Conservation (phyloP, 2,329 filamentous ascomycete genomes). For the Penicillium corylophilum region DNA sequence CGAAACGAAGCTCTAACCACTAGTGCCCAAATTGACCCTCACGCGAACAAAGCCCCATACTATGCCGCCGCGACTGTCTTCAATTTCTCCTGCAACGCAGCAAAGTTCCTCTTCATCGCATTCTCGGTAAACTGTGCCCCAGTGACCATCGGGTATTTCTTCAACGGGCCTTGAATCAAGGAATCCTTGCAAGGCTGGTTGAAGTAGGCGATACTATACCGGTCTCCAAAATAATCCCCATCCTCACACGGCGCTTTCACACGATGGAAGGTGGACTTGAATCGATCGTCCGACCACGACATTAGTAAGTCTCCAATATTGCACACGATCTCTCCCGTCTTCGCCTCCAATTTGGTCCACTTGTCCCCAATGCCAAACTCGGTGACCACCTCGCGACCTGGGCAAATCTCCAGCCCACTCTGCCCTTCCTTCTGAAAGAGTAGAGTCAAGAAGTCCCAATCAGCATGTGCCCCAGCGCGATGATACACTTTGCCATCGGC, state of each 20-base stretch:
- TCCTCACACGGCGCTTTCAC: slow-evolving; percentile 61
- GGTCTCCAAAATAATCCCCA: slow-evolving; percentile 56
- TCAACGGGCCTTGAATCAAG: slow-evolving; percentile 58
- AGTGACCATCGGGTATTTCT: slow-evolving; percentile 62
- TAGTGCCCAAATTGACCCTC: slow-evolving; percentile 14
- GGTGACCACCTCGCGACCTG: slow-evolving; percentile 60
- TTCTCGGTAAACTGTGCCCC: slow-evolving; percentile 60
- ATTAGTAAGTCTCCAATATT: slow-evolving; percentile 67
- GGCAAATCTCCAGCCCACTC: slow-evolving; percentile 64
- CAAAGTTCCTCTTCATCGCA: slow-evolving; percentile 59
- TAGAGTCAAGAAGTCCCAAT: slow-evolving; percentile 63
- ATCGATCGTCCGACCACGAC: slow-evolving; percentile 66
- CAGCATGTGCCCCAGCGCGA: slow-evolving; percentile 62
- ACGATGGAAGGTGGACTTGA: slow-evolving; percentile 65
- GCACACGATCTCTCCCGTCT: slow-evolving; percentile 58
- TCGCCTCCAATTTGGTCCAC: slow-evolving; percentile 64
- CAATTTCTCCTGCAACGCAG: slow-evolving; percentile 52
- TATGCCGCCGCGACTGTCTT: slow-evolving; percentile 24
- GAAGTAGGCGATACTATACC: slow-evolving; percentile 67
- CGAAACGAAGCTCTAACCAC: slow-evolving; percentile 4
- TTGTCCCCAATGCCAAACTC: slow-evolving; percentile 58
- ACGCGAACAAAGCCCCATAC: slow-evolving; percentile 13
- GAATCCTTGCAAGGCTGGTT: slow-evolving; percentile 62
- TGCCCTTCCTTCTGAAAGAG: slow-evolving; percentile 63
- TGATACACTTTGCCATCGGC: slow-evolving; percentile 48